phyloP scores from a whole-genome alignment of 345 rosid species.

The Streptanthus diversifolius region DNA sequence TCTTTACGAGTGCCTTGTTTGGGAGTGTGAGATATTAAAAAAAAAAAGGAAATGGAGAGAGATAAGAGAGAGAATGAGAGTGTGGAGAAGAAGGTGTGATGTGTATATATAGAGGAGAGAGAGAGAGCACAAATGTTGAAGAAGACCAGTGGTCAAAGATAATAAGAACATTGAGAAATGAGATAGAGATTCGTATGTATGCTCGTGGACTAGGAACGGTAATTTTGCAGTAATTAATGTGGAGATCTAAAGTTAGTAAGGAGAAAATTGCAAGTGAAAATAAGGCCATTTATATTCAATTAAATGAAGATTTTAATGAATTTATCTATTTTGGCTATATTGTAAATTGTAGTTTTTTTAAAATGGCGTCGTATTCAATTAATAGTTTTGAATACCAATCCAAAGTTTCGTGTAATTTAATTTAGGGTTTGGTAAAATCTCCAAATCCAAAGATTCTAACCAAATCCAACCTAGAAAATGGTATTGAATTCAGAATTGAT shows the following conservation, averaged over 20 bases:
- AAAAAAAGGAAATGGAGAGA: neutral
- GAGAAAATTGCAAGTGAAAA: neutral
- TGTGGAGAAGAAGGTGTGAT: conserved; percentile 3
- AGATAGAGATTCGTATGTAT: conserved; percentile 12
- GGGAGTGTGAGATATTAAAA: neutral
- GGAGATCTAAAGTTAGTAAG: neutral
- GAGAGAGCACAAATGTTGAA: conserved; percentile 5
- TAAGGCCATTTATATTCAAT: neutral
- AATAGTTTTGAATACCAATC: neutral
- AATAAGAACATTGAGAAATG: neutral
- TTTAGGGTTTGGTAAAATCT: too few relatives aligned
- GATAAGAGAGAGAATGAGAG: conserved; percentile 21
- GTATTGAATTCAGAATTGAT: too few relatives aligned
- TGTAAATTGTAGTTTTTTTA: neutral
- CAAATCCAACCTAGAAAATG: too few relatives aligned
- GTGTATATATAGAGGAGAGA: conserved; percentile 16
- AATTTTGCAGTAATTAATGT: neutral
- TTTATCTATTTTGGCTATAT: neutral
- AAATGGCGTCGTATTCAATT: neutral
- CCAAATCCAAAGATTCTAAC: too few relatives aligned
- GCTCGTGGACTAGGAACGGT: neutral
- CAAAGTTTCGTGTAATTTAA: neutral
- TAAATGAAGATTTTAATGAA: neutral
- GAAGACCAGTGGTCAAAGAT: conserved; percentile 48
- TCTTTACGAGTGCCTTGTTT: conserved; percentile 27